Evolutionary conservation across 192 early-diverging fungal genomes (phyloP), one percentile per base, ranked within the genome.

Genomic region (Podochytrium sp.): DNA sequence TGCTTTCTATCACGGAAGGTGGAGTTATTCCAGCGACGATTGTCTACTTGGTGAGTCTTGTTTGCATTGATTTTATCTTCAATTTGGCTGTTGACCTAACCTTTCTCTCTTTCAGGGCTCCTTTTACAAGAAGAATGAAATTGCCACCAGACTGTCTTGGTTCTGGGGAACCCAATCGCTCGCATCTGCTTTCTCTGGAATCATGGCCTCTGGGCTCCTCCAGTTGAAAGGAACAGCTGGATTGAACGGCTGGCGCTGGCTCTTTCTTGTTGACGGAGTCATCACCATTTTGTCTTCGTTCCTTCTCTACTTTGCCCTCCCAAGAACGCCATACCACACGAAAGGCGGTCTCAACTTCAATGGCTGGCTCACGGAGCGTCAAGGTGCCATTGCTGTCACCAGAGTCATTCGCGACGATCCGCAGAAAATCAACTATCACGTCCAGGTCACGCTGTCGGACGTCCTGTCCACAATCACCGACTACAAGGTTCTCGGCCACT

Each of bases 181-280:
- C 10, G 82, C 89, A 29, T 80, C 80, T 33, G 83, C 86, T 14
- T 74, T 81, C 49, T 81, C 84, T 20, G 86, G 87, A 41, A 61
- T 89, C 16, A 61, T 91, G 35, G 76, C 90, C 1, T 88, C 78
- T 52, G 86, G 76, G 42, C 79, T 91, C 64, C 80, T 89, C 5
- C 82, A 80, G 20, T 61, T 91, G 66, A 71, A 79, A 27, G 86
- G 88, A 32, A 71, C 80, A 33, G 80, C 65, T 41, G 85, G 84
- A 50, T 71, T 89, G 2, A 74, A 82, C 29, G 90, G 87, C 6
- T 91, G 90, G 90, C 81, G 84, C 35, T 91, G 90, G 90, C 64
- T 90, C 3, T 90, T 90, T 74, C 35, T 87, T 40, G 76, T 91
- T 57, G 90, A 90, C 40, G 90, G 89, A 12, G 37, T 86, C 16